Base-by-base conservation (phyloP, 371 early-diverging fungal species). In the Quaeritorhiza haematococci region DNA sequence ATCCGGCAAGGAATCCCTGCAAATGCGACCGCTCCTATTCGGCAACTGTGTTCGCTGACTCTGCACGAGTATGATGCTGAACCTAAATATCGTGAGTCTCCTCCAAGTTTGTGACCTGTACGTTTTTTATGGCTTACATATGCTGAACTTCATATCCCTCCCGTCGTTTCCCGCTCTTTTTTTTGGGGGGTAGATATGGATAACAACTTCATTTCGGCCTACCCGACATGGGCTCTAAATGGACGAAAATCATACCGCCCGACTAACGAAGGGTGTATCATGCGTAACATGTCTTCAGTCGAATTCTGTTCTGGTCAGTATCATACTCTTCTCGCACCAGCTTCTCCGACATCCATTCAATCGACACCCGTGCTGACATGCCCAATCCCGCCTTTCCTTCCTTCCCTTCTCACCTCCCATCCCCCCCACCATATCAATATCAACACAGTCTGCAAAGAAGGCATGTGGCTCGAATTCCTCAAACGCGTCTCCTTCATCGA, bases 361-460 rank as follows among this genome's bases (percentile, higher is more conserved):
- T 50, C 35, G 2, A 17, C 38, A 23, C 56, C 8, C 28, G 41
- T 3, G 26, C 15, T 27, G 10, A 15, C 6, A 29, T 26, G 24
- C 30, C 49, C n/a, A n/a, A n/a, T n/a, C n/a, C n/a, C n/a, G n/a
- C 33, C 15, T n/a, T 33, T n/a, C 15, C 10, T 17, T n/a, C n/a
- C n/a, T n/a, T n/a, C n/a, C n/a, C n/a, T n/a, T n/a, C n/a, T n/a
- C n/a, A n/a, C n/a, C n/a, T n/a, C n/a, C n/a, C n/a, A n/a, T n/a
- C n/a, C n/a, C n/a, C n/a, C n/a, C n/a, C n/a, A n/a, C n/a, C n/a
- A n/a, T n/a, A n/a, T n/a, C n/a, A n/a, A n/a, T n/a, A n/a, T n/a
- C n/a, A n/a, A n/a, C n/a, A 7, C 69, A 27, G 67, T 82, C 21
- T 84, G 84, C 70, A 66, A 74, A 44, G 82, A 84, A 53, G 84